phyloP scores from a whole-genome alignment of 1,284 basidiomycete genomes.

The Clitocybe nebularis region DNA sequence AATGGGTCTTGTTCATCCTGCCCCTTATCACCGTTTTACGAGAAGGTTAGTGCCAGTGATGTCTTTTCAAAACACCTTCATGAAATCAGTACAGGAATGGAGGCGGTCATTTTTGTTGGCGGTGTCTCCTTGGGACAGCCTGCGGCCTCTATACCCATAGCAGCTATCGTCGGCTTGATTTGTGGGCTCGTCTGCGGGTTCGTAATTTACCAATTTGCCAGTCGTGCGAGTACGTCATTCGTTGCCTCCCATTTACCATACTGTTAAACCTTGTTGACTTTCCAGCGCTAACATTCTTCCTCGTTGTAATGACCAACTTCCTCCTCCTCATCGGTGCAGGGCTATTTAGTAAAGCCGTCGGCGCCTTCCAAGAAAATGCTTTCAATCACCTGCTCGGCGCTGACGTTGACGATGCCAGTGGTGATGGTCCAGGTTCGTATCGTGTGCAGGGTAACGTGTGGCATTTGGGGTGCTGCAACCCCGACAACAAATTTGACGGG shows the following conservation, averaged over 20 bases:
- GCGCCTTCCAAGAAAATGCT: conserved; percentile 65
- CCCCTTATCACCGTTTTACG: conserved; percentile 88
- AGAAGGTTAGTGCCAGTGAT: conserved; percentile 54
- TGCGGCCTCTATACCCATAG: conserved; percentile 84
- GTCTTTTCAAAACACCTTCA: neutral
- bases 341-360: conserved; percentile 73
- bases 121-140: conserved; percentile 83
- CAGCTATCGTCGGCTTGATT: conserved; percentile 79
- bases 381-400: conserved; percentile 72
- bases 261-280: conserved; percentile 1
- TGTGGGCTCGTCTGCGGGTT: conserved; percentile 69
- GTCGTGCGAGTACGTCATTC: conserved; percentile 54
- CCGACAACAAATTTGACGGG: conserved; percentile 51
- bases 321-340: conserved; percentile 90
- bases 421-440: conserved; percentile 81
- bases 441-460: conserved; percentile 79
- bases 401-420: conserved; percentile 73
- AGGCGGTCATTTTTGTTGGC: conserved; percentile 91
- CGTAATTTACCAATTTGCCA: conserved; percentile 74
- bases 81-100: conserved; percentile 50
- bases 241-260: conserved; percentile 3
- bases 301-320: conserved; percentile 85
- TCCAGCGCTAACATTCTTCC: conserved; percentile 73
- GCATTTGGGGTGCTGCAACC: conserved; percentile 83
- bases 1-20: conserved; percentile 85